A percentile compares a stretch with the other conserved stretches of the same genome.
phyloP scores from a whole-genome alignment of 2,329 filamentous ascomycete species.

The Neofusicoccum sp. region DNA sequence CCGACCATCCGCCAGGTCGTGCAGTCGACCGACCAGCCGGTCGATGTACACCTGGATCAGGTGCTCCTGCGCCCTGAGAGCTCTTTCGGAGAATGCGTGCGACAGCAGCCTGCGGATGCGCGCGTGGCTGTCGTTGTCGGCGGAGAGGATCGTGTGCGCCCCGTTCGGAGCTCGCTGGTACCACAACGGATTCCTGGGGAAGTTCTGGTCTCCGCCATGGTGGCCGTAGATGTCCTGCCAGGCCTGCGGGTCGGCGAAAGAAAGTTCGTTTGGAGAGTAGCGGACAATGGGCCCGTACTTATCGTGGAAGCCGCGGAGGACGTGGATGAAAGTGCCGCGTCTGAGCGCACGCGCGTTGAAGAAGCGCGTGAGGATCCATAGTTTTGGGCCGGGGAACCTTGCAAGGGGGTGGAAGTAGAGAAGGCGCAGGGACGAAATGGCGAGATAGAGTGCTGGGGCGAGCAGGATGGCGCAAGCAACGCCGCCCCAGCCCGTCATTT shows the following conservation, averaged over 20 bases:
- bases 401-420: too few species aligned
- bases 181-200: slow-evolving; percentile 7
- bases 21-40: slow-evolving; percentile 41
- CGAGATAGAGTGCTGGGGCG: too few species aligned
- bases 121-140: slow-evolving; percentile 44
- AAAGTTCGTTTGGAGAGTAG: slow-evolving; percentile 41
- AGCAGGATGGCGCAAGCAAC: too few species aligned
- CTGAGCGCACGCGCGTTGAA: too few species aligned
- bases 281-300: slow-evolving; percentile 48
- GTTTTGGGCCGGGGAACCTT: too few species aligned
- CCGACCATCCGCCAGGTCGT: slow-evolving; percentile 10
- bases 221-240: slow-evolving; percentile 41
- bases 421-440: too few species aligned
- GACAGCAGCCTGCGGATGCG: slow-evolving; percentile 41
- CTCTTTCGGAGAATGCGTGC: slow-evolving; percentile 35
- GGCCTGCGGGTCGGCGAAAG: slow-evolving; percentile 41
- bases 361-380: too few species aligned
- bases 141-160: slow-evolving; percentile 39
- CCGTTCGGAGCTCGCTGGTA: slow-evolving; percentile 32
- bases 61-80: slow-evolving; percentile 33
- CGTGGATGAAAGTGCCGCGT: neutral
- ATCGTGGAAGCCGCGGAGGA: slow-evolving; percentile 30
- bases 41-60: slow-evolving; percentile 36
- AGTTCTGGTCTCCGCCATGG: slow-evolving; percentile 8
- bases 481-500: too few species aligned